A percentile compares a stretch with the other conserved stretches of the same genome.
Conservation (phyloP, 768 basidiomycete species). For the Tricholomella constricta region DNA sequence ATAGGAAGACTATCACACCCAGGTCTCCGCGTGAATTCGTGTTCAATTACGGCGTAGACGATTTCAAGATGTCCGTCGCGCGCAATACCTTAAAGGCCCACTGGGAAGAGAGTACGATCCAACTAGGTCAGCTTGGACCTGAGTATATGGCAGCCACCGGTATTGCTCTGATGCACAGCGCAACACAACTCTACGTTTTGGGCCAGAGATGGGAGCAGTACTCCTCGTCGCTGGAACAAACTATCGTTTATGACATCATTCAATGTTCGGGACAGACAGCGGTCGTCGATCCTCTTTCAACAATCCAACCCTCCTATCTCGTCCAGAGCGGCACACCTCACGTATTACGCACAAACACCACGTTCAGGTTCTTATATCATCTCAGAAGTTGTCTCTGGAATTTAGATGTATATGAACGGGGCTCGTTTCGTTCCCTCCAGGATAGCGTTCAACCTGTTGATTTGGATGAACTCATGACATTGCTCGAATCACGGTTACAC, state of each 20-base stretch:
- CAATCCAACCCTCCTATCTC: slow-evolving; percentile 82
- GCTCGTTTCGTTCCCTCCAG: slow-evolving; percentile 7
- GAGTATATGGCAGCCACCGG: slow-evolving; percentile 39
- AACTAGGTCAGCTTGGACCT: slow-evolving; percentile 44
- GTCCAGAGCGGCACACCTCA: slow-evolving; percentile 76
- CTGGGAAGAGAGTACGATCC: slow-evolving; percentile 23
- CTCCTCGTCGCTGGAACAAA: slow-evolving; percentile 32
- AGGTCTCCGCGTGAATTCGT: slow-evolving; percentile 26
- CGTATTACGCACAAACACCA: slow-evolving; percentile 62
- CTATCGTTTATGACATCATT: slow-evolving; percentile 52
- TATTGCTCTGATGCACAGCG: slow-evolving; percentile 29
- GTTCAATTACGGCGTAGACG: slow-evolving; percentile 23
- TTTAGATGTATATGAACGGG: slow-evolving; percentile 31
- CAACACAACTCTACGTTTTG: slow-evolving; percentile 23
- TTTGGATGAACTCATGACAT: slow-evolving; percentile 32
- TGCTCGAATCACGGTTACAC: slow-evolving; percentile 40
- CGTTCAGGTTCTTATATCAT: slow-evolving; percentile 79
- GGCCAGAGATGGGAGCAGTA: slow-evolving; percentile 31
- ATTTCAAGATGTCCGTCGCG: slow-evolving; percentile 7
- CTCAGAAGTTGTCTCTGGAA: slow-evolving; percentile 67
- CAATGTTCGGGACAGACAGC: slow-evolving; percentile 48
- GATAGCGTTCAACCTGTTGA: slow-evolving; percentile 12
- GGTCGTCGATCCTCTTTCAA: slow-evolving; percentile 74
- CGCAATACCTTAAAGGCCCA: slow-evolving; percentile 12
- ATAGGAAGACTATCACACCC: slow-evolving; percentile 31